Conservation (phyloP, 1,139 yeast genomes). For the Yamadazyma blattariae region DNA sequence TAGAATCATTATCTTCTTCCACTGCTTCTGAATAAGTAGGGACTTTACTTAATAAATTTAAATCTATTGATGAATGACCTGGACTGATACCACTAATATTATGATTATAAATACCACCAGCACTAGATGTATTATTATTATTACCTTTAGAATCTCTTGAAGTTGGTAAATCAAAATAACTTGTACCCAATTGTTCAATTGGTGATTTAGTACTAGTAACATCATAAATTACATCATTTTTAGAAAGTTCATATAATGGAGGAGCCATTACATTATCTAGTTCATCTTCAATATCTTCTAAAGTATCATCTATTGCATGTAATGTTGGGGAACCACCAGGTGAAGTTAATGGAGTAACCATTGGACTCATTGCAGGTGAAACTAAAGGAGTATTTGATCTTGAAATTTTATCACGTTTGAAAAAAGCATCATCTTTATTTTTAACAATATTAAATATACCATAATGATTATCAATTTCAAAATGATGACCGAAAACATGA, state of each 20-base stretch:
- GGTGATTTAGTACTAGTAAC: conserved; percentile 36
- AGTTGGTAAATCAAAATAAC: conserved; percentile 15
- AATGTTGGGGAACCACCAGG: conserved; percentile 14
- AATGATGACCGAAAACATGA: conserved; percentile 49
- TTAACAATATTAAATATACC: conserved; percentile 41
- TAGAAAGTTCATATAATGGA: conserved; percentile 39
- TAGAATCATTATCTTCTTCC: conserved; percentile 20
- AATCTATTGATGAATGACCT: conserved; percentile 10
- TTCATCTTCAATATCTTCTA: conserved; percentile 21
- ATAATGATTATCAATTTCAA: conserved; percentile 47
- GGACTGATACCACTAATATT: too few species aligned
- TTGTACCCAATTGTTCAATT: conserved; percentile 33
- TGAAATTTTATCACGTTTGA: conserved; percentile 21
- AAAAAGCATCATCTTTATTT: conserved; percentile 34
- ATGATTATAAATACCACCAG: too few species aligned
- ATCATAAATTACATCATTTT: conserved; percentile 36
- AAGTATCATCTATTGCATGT: conserved; percentile 2
- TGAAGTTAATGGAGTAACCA: conserved; percentile 7
- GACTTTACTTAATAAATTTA: conserved; percentile 16
- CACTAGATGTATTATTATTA: conserved; percentile 6
- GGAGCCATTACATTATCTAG: conserved; percentile 36
- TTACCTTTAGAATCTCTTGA: conserved; percentile 12
- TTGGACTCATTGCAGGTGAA: conserved; percentile 8
- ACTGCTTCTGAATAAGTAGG: conserved; percentile 24
- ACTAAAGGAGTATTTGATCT: conserved; percentile 10